Evolutionary conservation across 148 eudicot species (phyloP), one percentile per base, ranked within the genome.

Genomic region (Rhododendron mucronatum): DNA sequence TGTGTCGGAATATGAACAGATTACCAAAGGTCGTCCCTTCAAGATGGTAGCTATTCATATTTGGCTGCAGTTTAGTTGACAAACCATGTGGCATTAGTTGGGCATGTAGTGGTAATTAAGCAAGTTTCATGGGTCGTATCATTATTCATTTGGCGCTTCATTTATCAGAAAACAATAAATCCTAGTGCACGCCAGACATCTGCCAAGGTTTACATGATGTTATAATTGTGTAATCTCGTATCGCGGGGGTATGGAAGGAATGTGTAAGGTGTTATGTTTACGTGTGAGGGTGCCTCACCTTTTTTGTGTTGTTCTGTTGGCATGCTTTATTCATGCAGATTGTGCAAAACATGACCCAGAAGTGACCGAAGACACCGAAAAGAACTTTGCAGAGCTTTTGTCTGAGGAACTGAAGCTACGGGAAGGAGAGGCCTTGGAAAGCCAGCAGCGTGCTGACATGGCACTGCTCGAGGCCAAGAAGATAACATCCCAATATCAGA

Each of bases 311-410:
- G 41, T 67, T 71, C 76, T 30, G 37, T 71, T 71, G 76, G 20
- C 44, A 53, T 48, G 81, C 18, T 78, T 9, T 28, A 14, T 18
- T 26, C 65, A 33, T 74, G 63, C 88, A 95, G 98, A 96, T 88
- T 96, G 96, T 90, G 92, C 93, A 88, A 95, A 93, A 91, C 95
- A 91, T 86, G 98, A 95, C 87, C 92, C 94, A 2, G 95, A 92
- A 79, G 93, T 88, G 33, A 92, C 87, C 76, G 94, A 92, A 86
- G 96, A 93, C 78, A 90, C 89, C 50, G 92, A 94, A 88, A 94
- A 91, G 85, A 92, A 91, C 50, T 91, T 91, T 16, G 90, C 91
- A 1, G 97, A 93, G 0, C 91, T 93, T 45, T 86, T 93, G 50
- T 90, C 93, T 11, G 96, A 96, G 78, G 94, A 96, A 85, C 82